A percentile compares a stretch with the other conserved stretches of the same genome.
Conservation (phyloP, 176 grass and related monocot species). For the Zea luxurians region DNA sequence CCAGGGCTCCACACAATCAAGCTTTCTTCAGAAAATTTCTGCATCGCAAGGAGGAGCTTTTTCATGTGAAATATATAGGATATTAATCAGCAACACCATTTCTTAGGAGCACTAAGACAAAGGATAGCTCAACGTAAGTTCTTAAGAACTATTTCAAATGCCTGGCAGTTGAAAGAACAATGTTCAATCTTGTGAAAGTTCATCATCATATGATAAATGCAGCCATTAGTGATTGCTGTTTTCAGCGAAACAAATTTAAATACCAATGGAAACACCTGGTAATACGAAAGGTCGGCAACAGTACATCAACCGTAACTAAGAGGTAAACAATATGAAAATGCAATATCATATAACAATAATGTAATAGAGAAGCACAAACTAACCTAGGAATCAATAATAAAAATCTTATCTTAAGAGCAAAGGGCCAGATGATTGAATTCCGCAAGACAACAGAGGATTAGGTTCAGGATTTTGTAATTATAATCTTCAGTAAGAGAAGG, state of each 20-base stretch:
- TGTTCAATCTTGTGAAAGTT: slow-evolving; percentile 9
- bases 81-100: neutral
- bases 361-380: neutral
- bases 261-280: neutral
- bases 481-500: neutral
- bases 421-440: neutral
- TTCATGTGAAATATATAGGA: neutral
- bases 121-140: neutral
- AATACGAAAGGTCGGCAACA: neutral
- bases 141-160: slow-evolving; percentile 2
- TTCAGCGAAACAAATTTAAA: neutral
- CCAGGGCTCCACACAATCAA: slow-evolving; percentile 10
- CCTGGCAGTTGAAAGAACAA: slow-evolving; percentile 6
- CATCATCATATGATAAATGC: neutral
- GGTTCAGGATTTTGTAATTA: neutral
- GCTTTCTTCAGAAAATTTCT: slow-evolving; percentile 20
- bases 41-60: neutral
- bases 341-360: neutral
- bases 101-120: neutral
- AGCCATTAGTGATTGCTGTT: neutral
- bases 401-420: slow-evolving; percentile 1
- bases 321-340: neutral
- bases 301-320: neutral
- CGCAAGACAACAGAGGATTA: neutral
- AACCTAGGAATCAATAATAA: neutral